phyloP scores from a whole-genome alignment of 2,329 filamentous ascomycete genomes.

The Chrysoporthe austroafricana region DNA sequence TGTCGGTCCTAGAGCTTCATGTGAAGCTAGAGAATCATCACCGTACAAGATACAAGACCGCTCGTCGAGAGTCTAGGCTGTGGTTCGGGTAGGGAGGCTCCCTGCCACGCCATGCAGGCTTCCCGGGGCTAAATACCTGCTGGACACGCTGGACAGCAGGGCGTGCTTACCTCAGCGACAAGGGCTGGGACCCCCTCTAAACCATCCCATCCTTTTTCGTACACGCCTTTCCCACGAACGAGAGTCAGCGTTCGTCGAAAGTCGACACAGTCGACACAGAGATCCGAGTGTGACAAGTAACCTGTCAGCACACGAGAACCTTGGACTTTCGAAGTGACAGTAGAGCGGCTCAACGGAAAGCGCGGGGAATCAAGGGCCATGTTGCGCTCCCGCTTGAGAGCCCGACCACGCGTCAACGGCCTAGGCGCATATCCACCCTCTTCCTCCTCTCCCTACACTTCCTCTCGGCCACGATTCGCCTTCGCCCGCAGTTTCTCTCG shows the following conservation, averaged over 20 bases:
- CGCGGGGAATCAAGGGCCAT: background rate
- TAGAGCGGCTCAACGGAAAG: background rate
- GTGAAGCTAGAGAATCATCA: no score
- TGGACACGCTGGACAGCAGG: background rate
- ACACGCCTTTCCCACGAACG: background rate
- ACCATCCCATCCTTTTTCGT: background rate
- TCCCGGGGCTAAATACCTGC: background rate
- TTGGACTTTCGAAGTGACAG: background rate
- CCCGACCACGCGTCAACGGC: background rate
- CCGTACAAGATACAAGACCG: no score
- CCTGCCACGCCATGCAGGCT: background rate
- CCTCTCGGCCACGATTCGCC: background rate
- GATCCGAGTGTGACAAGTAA: background rate
- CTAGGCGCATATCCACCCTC: background rate
- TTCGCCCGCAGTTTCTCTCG: conserved; percentile 3
- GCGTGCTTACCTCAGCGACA: background rate
- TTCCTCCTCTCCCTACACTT: background rate
- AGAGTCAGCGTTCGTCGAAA: background rate
- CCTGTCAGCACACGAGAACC: background rate
- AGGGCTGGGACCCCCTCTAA: background rate
- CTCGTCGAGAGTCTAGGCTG: no score
- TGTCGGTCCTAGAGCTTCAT: no score
- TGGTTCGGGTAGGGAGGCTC: background rate
- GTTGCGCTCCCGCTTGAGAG: conserved; percentile 10
- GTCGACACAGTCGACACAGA: background rate